Evolutionary conservation across 257 asterid species (phyloP), one percentile per base, ranked within the genome.

Genomic region (Gentiana straminea): DNA sequence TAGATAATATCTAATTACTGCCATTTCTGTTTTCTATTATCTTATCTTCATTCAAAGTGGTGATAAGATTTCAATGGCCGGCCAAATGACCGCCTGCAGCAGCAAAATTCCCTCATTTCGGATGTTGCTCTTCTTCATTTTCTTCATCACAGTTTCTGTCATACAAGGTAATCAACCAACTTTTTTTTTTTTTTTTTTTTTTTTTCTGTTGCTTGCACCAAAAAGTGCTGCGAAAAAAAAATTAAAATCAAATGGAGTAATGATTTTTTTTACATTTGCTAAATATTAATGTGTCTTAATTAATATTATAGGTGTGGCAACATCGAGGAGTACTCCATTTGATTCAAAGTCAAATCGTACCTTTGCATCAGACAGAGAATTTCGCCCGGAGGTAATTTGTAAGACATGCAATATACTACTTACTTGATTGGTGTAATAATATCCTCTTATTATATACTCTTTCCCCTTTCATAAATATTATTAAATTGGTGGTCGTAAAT

Each of bases 261-360:
- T 24, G 57, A 39, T 24, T 33, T 2, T 2, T 33, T 4, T 52
- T 10, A 37, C 33, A 59, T 13, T 59, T 35, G 2, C 12, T 13
- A 2, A 37, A 3, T 0, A 41, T 41, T 5, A 7, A 41, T 10
- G 46, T 41, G 46, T 41, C 9, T 7, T 5, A 5, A 10, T 41
- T 41, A 5, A 41, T 41, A 7, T 5, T 75, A 43, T 70, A 70
- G 86, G 67, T 66, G 73, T 64, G 39, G 64, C 72, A 65, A 87
- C 86, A 64, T 73, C 84, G 34, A 78, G 84, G 36, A 78, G 84
- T 72, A 54, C 66, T 65, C 70, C 81, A 52, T 49, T 10, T 41
- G 46, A 41, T 41, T 53, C 50, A 49, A 68, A 35, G 13, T 7
- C 57, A 61, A 39, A 58, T 49, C 51, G 33, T 44, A 38, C 51